Base-by-base conservation (phyloP, 2,329 filamentous ascomycete genomes). In the Fusarium sp. region DNA sequence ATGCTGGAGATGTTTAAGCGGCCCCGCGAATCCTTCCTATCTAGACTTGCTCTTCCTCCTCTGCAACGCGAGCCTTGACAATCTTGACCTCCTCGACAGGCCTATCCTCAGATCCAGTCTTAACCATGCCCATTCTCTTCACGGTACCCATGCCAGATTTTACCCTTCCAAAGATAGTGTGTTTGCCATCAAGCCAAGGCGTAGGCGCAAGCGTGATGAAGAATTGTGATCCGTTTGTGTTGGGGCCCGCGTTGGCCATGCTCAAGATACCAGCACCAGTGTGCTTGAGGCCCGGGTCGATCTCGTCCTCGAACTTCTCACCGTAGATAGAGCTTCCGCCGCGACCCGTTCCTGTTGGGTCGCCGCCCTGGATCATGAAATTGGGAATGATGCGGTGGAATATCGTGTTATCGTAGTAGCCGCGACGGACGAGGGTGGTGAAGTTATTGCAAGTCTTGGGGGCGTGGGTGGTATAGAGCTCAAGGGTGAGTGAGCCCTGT, bases 321-420 rank as follows among this genome's bases (percentile, higher is more conserved):
- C 95, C 96, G 82, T 94, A 98, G 84, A 98, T 97, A 68, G 91
- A 95, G 63, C 86, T 86, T 63, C 96, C 96, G 76, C 96, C 96
- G 64, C 94, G 90, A 56, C 96, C 96, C 3, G 94, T 98, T 67
- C 95, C 95, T 0, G 95, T 97, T 3, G 95, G 95, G 81, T 99
- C 96, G 64, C 95, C 95, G 69, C 92, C 93, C 84, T 98, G 95
- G 63, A 97, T 87, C 95, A 99, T 98, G 86, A 99, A 99, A 82
- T 93, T 90, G 56, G 93, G 91, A 78, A 99, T 98, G 76, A 98
- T 91, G 80, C 96, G 94, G 85, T 98, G 96, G 87, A 98, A 95
- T 78, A 95, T 84, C 65, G 93, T 89, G 79, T 83, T 85, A 84
- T 96, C 89, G 88, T 97, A 99, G 88, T 98, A 98, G 75, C 93